Evolutionary conservation across 495 filamentous ascomycete genomes (phyloP).

Genomic region (Glutinoglossum americanum): DNA sequence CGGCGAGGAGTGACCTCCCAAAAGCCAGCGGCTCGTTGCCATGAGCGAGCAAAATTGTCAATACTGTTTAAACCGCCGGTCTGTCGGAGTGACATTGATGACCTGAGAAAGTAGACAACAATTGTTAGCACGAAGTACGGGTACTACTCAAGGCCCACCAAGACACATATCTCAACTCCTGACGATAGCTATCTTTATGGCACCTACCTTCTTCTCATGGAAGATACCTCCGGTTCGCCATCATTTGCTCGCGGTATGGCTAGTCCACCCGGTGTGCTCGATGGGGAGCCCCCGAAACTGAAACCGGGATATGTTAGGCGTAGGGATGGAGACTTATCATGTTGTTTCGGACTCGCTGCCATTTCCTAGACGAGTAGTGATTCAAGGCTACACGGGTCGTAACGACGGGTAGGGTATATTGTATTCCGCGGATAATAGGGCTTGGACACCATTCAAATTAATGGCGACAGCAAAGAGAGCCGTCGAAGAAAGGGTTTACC

Average conservation of each 20-base stretch:
- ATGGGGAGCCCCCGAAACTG: background rate
- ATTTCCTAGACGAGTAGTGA: background rate
- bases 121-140: background rate
- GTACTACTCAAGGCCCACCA: background rate
- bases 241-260: background rate
- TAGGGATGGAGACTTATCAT: background rate
- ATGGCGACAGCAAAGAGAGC: too few relatives aligned
- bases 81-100: conserved; percentile 59
- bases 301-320: background rate
- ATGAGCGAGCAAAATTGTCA: conserved; percentile 83
- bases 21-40: conserved; percentile 82
- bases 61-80: conserved; percentile 85
- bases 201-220: background rate
- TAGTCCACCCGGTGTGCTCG: background rate
- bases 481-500: too few relatives aligned
- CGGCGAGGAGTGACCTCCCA: conserved; percentile 59
- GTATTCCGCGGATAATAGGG: too few relatives aligned
- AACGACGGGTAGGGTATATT: too few relatives aligned
- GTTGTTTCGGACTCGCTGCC: background rate
- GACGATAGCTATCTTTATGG: background rate
- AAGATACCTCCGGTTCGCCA: background rate
- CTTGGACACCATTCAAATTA: too few relatives aligned
- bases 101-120: conserved; percentile 17
- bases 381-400: background rate
- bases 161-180: background rate